Percentiles rank a stretch among this genome's conserved stretches.
These are phyloP conservation scores for Auriscalpium orientale DNA, from an alignment of 768 basidiomycete species.

Conservation along the genomic window DNA sequence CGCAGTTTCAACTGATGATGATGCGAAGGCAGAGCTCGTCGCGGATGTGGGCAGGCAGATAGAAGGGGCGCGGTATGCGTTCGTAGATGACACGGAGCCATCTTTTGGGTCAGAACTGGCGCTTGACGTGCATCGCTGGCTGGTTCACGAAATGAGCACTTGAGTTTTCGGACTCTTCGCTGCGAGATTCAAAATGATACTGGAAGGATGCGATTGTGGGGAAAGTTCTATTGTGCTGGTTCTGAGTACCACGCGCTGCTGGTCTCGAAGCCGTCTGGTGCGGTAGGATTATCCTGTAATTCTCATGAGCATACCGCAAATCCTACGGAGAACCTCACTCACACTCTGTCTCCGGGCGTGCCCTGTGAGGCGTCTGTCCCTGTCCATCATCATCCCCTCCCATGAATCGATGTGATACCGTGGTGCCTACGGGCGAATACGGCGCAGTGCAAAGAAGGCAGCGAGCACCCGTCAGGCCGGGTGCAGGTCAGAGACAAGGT, in stretches of 20 bases:
- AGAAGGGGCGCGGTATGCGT: conserved; percentile 32
- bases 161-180: neutral
- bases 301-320: neutral
- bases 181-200: neutral
- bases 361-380: conserved; percentile 85
- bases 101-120: conserved; percentile 1
- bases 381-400: conserved; percentile 95
- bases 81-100: conserved; percentile 22
- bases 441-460: conserved; percentile 10
- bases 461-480: neutral
- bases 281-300: conserved; percentile 53
- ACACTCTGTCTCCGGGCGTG: conserved; percentile 82
- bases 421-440: conserved; percentile 45
- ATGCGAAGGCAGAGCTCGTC: conserved; percentile 15
- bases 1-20: conserved; percentile 12
- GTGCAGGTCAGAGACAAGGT: neutral
- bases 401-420: conserved; percentile 82
- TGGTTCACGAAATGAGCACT: conserved; percentile 23
- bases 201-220: neutral
- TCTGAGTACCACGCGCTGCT: conserved; percentile 66
- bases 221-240: conserved; percentile 13
- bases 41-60: conserved; percentile 21
- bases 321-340: conserved; percentile 24
- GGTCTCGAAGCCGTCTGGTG: conserved; percentile 65
- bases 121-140: conserved; percentile 25